phyloP scores from a whole-genome alignment of 768 basidiomycete species.

The Clavulina sp. region DNA sequence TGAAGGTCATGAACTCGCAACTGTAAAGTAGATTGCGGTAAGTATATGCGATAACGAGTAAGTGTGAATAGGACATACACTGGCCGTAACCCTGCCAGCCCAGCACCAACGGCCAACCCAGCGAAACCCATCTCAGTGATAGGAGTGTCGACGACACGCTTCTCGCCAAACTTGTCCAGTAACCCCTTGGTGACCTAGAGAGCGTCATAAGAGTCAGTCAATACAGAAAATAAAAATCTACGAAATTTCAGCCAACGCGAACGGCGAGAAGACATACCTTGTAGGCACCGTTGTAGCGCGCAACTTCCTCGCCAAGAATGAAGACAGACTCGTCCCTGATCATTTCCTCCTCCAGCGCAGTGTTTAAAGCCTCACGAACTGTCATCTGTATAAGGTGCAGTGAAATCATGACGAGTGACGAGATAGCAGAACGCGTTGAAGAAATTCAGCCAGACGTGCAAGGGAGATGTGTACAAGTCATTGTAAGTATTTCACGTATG shows the following conservation, averaged over 20 bases:
- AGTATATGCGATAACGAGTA: slow-evolving; percentile 8
- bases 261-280: slow-evolving; percentile 34
- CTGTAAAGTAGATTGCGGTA: slow-evolving; percentile 22
- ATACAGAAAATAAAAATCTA: background rate
- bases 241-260: background rate
- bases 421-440: background rate
- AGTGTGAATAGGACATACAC: slow-evolving; percentile 33
- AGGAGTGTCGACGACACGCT: slow-evolving; percentile 91
- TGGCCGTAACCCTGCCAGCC: slow-evolving; percentile 84
- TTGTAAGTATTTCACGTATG: background rate
- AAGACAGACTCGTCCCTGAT: slow-evolving; percentile 86
- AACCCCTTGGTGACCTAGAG: slow-evolving; percentile 89
- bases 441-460: background rate
- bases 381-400: slow-evolving; percentile 55
- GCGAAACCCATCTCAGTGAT: slow-evolving; percentile 99
- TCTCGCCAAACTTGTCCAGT: slow-evolving; percentile 97
- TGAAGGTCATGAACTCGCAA: slow-evolving; percentile 99
- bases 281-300: slow-evolving; percentile 95
- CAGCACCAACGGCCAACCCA: slow-evolving; percentile 89
- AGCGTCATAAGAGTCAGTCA: slow-evolving; percentile 1
- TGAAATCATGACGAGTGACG: background rate
- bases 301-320: slow-evolving; percentile 93
- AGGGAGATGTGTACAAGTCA: background rate
- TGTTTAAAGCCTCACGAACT: slow-evolving; percentile 92
- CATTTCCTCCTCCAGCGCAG: slow-evolving; percentile 99